These are phyloP conservation scores for Cenchrus americanus DNA, from an alignment of 176 grass and related monocot genomes.

Conservation along the genomic window DNA sequence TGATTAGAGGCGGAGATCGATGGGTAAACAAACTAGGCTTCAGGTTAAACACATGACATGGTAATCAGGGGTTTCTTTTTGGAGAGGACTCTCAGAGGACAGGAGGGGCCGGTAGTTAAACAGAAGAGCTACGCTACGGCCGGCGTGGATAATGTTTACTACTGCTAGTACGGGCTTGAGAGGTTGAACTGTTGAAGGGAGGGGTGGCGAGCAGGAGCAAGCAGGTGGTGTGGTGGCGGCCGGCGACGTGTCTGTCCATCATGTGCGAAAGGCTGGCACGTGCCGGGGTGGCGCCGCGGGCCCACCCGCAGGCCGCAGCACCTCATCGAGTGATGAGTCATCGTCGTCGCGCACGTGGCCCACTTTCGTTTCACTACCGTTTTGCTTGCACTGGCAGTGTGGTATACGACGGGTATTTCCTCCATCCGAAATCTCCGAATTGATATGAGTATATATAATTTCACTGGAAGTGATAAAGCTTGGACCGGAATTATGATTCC, in stretches of 20 bases:
- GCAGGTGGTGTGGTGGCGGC: background rate
- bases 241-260: conserved; percentile 13
- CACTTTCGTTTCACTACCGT: background rate
- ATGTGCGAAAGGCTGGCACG: conserved; percentile 47
- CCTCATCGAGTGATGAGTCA: no score
- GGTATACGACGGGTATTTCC: no score
- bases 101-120: background rate
- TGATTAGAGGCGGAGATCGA: background rate
- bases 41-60: background rate
- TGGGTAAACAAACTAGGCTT: background rate
- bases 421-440: no score
- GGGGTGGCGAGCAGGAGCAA: conserved; percentile 19
- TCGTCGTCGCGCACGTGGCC: conserved; percentile 4
- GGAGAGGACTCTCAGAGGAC: no score
- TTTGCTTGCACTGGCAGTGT: background rate
- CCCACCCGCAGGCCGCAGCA: conserved; percentile 19
- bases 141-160: background rate
- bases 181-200: no score
- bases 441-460: no score
- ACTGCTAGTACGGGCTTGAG: background rate
- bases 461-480: background rate
- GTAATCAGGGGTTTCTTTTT: conserved; percentile 1
- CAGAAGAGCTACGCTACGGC: background rate
- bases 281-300: conserved; percentile 21
- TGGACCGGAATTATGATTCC: background rate